These are phyloP conservation scores for Neoboletus brunneissimus DNA, from an alignment of 768 basidiomycete genomes.

Conservation along the genomic window DNA sequence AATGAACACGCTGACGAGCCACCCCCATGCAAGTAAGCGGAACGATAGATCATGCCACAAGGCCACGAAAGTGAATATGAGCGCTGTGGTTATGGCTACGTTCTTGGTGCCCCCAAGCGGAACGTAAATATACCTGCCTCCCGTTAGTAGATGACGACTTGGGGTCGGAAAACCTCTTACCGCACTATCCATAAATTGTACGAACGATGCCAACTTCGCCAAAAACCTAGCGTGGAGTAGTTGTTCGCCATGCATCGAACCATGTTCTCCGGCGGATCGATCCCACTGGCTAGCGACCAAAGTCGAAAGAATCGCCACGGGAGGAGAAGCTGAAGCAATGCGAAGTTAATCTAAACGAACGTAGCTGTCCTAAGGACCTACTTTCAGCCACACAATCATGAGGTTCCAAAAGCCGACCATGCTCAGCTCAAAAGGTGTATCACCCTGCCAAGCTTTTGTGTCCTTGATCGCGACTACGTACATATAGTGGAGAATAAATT, in stretches of 20 bases:
- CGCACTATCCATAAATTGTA: slow-evolving; percentile 95
- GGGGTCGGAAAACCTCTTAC: slow-evolving; percentile 37
- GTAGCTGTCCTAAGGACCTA: slow-evolving; percentile 30
- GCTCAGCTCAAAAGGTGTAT: slow-evolving; percentile 74
- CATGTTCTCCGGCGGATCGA: slow-evolving; percentile 98
- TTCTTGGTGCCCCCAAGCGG: slow-evolving; percentile 77
- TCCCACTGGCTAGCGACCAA: slow-evolving; percentile 84
- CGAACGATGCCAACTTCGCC: slow-evolving; percentile 95
- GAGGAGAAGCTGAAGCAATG: slow-evolving; percentile 64
- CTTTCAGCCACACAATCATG: slow-evolving; percentile 95
- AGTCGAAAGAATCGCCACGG: slow-evolving; percentile 97
- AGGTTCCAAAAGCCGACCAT: slow-evolving; percentile 99
- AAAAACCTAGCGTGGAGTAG: slow-evolving; percentile 89
- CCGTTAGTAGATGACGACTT: background rate
- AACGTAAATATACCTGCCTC: slow-evolving; percentile 83
- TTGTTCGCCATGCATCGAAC: slow-evolving; percentile 98
- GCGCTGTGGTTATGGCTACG: slow-evolving; percentile 57
- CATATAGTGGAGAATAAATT: slow-evolving; percentile 89
- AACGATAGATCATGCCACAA: slow-evolving; percentile 96
- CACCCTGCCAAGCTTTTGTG: slow-evolving; percentile 73
- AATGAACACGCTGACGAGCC: slow-evolving; percentile 90
- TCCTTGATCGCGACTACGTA: slow-evolving; percentile 97
- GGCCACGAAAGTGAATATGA: slow-evolving; percentile 95
- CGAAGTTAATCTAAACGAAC: background rate
- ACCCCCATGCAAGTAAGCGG: slow-evolving; percentile 89